A percentile compares a stretch with the other conserved stretches of the same genome.
Conservation (phyloP, 2,329 filamentous ascomycete species). For the Emergomyces africanus region DNA sequence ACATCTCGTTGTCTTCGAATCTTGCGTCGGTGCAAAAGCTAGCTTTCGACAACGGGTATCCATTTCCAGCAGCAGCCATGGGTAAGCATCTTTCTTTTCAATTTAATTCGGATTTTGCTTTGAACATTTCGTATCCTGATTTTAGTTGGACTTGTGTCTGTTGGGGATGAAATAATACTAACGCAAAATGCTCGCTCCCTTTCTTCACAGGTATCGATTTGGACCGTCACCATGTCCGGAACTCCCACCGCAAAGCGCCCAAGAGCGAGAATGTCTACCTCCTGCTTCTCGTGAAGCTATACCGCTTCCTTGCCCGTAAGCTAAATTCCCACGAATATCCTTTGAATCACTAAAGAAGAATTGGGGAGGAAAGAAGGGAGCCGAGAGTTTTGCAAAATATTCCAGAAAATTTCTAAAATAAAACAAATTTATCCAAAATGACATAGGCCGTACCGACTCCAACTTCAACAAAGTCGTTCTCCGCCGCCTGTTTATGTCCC, state of each 20-base stretch:
- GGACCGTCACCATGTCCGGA: slow-evolving; percentile 51
- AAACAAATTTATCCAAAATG: background rate
- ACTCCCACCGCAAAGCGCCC: slow-evolving; percentile 76
- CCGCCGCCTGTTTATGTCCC: slow-evolving; percentile 94
- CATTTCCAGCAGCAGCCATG: slow-evolving; percentile 30
- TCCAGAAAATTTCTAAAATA: background rate
- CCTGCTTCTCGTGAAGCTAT: slow-evolving; percentile 95
- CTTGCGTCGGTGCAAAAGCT: slow-evolving; percentile 5
- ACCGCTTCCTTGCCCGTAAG: slow-evolving; percentile 92
- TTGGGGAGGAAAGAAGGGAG: background rate
- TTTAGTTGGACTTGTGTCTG: background rate
- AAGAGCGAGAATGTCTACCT: slow-evolving; percentile 99
- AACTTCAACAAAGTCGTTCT: slow-evolving; percentile 99
- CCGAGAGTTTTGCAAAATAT: background rate
- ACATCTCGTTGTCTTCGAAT: slow-evolving; percentile 3
- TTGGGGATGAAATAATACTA: background rate
- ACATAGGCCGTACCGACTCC: slow-evolving; percentile 78
- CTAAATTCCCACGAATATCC: slow-evolving; percentile 20
- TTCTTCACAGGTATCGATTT: slow-evolving; percentile 39
- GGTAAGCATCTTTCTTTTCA: slow-evolving; percentile 20
- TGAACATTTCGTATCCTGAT: background rate
- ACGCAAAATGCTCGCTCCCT: background rate
- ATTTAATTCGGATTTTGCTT: background rate
- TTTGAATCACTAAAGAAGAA: background rate
- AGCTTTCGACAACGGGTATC: slow-evolving; percentile 25